Percentiles rank a stretch among this genome's conserved stretches.
phyloP scores from a whole-genome alignment of 495 filamentous ascomycete species.

The Penicillium robsamsonii region DNA sequence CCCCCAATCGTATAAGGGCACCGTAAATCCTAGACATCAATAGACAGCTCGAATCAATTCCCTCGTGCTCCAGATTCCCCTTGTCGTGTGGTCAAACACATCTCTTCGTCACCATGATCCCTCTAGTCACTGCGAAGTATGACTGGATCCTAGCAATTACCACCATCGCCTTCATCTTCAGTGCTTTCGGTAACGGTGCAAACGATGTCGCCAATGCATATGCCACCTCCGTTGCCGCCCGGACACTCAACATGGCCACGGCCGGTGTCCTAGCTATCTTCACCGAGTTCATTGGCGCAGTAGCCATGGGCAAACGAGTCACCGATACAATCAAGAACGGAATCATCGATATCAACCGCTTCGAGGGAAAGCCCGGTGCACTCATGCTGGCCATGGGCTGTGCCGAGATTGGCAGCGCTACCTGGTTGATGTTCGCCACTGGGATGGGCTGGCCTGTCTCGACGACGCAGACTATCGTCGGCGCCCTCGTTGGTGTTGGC shows the following conservation, averaged over 20 bases:
- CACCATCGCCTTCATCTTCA: constrained; percentile 44
- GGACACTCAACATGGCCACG: constrained; percentile 39
- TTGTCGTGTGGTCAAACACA: neutral
- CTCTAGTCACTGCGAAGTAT: constrained; percentile 36
- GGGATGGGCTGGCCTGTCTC: constrained; percentile 57
- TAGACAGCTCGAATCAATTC: neutral
- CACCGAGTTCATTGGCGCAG: constrained; percentile 56
- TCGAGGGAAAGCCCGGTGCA: constrained; percentile 49
- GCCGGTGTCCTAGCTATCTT: constrained; percentile 35
- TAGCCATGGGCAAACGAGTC: constrained; percentile 62
- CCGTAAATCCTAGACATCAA: neutral
- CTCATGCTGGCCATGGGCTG: constrained; percentile 64
- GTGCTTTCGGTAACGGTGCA: constrained; percentile 46
- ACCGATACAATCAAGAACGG: constrained; percentile 67
- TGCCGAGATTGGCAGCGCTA: constrained; percentile 56
- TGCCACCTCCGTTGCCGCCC: constrained; percentile 40
- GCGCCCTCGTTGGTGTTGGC: constrained; percentile 62
- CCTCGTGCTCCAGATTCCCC: neutral
- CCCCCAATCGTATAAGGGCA: constrained; percentile 7
- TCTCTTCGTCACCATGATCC: constrained; percentile 21
- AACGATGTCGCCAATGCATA: constrained; percentile 50
- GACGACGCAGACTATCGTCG: constrained; percentile 64
- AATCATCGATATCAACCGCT: constrained; percentile 55
- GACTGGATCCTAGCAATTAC: constrained; percentile 51
- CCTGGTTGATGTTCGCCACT: constrained; percentile 61